phyloP scores from a whole-genome alignment of 2,329 filamentous ascomycete species.

The Colletotrichum sp. region DNA sequence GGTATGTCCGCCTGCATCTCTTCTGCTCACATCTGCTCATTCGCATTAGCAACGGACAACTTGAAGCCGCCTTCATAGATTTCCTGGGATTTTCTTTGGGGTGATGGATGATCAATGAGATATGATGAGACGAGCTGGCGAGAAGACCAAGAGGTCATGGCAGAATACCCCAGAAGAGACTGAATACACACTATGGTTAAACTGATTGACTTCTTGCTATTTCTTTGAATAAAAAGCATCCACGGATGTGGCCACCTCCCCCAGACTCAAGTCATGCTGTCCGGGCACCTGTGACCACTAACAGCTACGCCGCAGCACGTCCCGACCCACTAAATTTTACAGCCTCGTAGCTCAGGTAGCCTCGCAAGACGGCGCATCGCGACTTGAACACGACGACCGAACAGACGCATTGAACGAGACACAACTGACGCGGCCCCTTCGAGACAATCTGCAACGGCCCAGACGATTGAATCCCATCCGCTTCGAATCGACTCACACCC shows the following conservation, averaged over 20 bases:
- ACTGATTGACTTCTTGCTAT: background rate
- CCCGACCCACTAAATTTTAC: slow-evolving; percentile 15
- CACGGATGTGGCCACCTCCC: background rate
- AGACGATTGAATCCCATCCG: background rate
- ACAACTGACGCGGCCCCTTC: background rate
- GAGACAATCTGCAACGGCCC: background rate
- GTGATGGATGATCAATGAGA: slow-evolving; percentile 10
- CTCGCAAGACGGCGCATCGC: slow-evolving; percentile 28
- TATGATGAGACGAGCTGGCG: background rate
- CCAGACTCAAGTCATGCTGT: background rate
- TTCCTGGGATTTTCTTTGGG: background rate
- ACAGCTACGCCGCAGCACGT: background rate
- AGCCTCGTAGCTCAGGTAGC: slow-evolving; percentile 31
- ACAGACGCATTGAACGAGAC: slow-evolving; percentile 10
- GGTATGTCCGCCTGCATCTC: slow-evolving; percentile 56
- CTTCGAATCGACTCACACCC: background rate
- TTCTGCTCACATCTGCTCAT: background rate
- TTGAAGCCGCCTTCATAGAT: slow-evolving; percentile 76
- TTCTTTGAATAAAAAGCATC: background rate
- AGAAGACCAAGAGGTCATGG: background rate
- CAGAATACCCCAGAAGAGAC: background rate
- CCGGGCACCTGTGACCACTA: background rate
- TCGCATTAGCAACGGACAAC: slow-evolving; percentile 33
- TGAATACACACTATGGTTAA: background rate
- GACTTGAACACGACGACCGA: slow-evolving; percentile 1